A percentile compares a stretch with the other conserved stretches of the same genome.
phyloP scores from a whole-genome alignment of 495 filamentous ascomycete genomes.

The Ramalina intermedia region DNA sequence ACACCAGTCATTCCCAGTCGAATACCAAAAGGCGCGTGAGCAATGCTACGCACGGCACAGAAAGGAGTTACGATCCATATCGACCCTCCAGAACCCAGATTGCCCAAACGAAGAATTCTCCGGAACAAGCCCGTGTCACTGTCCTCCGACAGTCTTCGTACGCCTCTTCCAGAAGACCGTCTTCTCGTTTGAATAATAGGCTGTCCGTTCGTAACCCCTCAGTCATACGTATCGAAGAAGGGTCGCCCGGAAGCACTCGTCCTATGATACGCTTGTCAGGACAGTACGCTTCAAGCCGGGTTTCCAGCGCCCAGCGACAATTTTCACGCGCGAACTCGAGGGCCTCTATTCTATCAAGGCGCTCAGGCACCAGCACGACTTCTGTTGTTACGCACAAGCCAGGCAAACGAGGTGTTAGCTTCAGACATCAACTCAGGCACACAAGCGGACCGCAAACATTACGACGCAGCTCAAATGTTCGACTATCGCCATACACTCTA shows the following conservation, averaged over 20 bases:
- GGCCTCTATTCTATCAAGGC: constrained; percentile 22
- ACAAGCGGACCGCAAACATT: constrained; percentile 18
- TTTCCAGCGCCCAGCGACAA: constrained; percentile 6
- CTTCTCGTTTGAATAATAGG: constrained; percentile 6
- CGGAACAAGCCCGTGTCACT: constrained; percentile 45
- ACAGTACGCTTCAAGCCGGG: constrained; percentile 4
- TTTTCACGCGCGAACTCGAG: constrained; percentile 10
- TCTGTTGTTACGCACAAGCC: constrained; percentile 27
- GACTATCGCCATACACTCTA: constrained; percentile 7
- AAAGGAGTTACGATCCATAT: constrained; percentile 71
- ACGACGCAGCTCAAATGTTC: constrained; percentile 5
- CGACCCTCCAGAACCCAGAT: constrained; percentile 45
- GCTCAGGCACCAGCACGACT: constrained; percentile 39
- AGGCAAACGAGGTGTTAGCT: constrained; percentile 69
- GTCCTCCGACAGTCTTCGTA: constrained; percentile 38
- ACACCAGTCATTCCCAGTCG: constrained; percentile 20
- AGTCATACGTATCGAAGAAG: constrained; percentile 4
- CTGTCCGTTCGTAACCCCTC: constrained; percentile 10
- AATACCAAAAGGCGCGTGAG: constrained; percentile 27
- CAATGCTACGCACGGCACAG: constrained; percentile 23
- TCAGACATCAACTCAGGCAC: constrained; percentile 42
- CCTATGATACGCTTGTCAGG: constrained; percentile 3
- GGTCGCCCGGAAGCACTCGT: constrained; percentile 10
- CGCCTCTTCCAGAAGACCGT: constrained; percentile 5
- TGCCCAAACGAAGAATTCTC: constrained; percentile 13